Evolutionary conservation across 176 grass and related monocot species (phyloP).

Genomic region (Alopecurus myosuroides): DNA sequence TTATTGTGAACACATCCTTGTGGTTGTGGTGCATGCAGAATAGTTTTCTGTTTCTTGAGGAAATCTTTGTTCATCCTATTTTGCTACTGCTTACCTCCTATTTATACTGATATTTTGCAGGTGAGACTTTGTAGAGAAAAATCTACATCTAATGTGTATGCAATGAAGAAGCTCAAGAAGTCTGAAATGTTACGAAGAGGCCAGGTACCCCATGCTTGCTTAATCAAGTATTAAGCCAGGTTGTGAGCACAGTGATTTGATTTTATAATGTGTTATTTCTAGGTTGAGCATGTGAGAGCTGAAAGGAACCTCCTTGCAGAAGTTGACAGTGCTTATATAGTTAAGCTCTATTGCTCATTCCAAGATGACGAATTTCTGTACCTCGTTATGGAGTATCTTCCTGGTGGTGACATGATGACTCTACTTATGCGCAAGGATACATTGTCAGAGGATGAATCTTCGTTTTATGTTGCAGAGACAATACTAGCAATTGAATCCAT

Average conservation of each 20-base stretch:
- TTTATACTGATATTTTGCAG: conserved; percentile 39
- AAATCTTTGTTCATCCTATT: background rate
- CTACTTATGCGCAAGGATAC: conserved; percentile 78
- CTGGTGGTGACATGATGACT: conserved; percentile 89
- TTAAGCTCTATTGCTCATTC: conserved; percentile 82
- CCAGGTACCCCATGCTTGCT: conserved; percentile 43
- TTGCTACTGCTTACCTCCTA: background rate
- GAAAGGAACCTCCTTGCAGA: conserved; percentile 79
- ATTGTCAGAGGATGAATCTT: conserved; percentile 67
- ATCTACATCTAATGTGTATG: conserved; percentile 59
- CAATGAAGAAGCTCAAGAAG: conserved; percentile 86
- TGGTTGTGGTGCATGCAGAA: background rate
- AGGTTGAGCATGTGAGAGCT: conserved; percentile 73
- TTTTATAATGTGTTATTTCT: conserved; percentile 28
- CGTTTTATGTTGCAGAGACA: conserved; percentile 70
- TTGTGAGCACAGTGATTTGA: background rate
- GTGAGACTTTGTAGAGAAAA: conserved; percentile 80
- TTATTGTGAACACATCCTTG: background rate
- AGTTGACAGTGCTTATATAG: conserved; percentile 73
- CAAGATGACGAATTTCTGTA: conserved; percentile 74
- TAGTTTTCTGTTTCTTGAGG: background rate
- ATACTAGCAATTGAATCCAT: conserved; percentile 81
- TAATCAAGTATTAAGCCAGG: conserved; percentile 3
- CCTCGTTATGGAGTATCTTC: conserved; percentile 82
- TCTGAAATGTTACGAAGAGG: conserved; percentile 85